A percentile compares a stretch with the other conserved stretches of the same genome.
phyloP scores from a whole-genome alignment of 2,329 filamentous ascomycete species.

The Diaporthe australafricana region DNA sequence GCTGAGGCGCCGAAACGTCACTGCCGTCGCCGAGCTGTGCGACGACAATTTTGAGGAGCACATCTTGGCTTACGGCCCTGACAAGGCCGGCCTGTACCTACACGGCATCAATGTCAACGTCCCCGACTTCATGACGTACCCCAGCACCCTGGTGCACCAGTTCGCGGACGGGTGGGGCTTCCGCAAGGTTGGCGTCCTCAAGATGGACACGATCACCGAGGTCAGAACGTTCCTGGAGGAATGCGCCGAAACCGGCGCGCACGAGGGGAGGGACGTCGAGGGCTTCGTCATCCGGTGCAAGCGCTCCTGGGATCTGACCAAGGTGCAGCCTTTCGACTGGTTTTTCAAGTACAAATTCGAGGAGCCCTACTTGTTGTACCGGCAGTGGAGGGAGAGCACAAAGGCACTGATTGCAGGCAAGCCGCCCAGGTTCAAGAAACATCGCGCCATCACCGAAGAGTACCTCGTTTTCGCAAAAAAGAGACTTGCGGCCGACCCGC shows the following conservation, averaged over 20 bases:
- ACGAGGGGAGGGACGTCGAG: slow-evolving; percentile 92
- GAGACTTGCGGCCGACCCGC: slow-evolving; percentile 75
- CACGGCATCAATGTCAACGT: slow-evolving; percentile 97
- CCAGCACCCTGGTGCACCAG: slow-evolving; percentile 82
- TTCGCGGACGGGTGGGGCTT: slow-evolving; percentile 97
- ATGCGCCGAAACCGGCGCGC: slow-evolving; percentile 88
- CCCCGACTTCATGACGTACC: slow-evolving; percentile 90
- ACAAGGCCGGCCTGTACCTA: slow-evolving; percentile 89
- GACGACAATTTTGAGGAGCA: slow-evolving; percentile 98
- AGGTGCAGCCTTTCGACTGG: slow-evolving; percentile 82
- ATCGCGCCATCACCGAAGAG: slow-evolving; percentile 88
- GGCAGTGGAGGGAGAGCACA: slow-evolving; percentile 98
- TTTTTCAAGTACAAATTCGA: slow-evolving; percentile 99
- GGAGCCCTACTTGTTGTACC: slow-evolving; percentile 98
- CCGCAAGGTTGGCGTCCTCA: slow-evolving; percentile 84
- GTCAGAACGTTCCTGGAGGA: slow-evolving; percentile 86
- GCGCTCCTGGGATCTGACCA: slow-evolving; percentile 63
- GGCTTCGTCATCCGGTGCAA: slow-evolving; percentile 96
- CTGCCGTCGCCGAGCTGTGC: slow-evolving; percentile 94
- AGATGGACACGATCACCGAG: slow-evolving; percentile 78
- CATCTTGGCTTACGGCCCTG: slow-evolving; percentile 86
- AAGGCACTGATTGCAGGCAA: slow-evolving; percentile 85
- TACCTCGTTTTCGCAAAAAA: slow-evolving; percentile 86
- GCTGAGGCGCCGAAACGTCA: slow-evolving; percentile 85
- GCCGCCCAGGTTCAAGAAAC: slow-evolving; percentile 84